Evolutionary conservation across 257 asterid species (phyloP), one percentile per base, ranked within the genome.

Genomic region (Solanum clarkiae): DNA sequence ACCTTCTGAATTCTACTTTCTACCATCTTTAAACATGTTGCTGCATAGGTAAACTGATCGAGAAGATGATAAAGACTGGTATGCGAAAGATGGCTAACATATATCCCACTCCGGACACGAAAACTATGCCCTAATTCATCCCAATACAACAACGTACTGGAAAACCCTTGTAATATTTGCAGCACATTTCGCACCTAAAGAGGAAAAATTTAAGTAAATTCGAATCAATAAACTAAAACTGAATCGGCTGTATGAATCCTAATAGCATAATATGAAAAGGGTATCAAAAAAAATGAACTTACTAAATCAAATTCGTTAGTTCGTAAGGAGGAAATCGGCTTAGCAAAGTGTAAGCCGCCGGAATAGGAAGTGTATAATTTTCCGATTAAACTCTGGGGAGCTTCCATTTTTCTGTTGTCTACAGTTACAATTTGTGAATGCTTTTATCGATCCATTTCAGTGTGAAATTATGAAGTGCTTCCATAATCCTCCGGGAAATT

Each of bases 91-190:
- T 97, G 98, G 71, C 92, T 84, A 63, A 94, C 95, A 85, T 89
- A 92, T 81, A 94, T 91, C 90, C 98, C 98, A 18, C 79, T 89
- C 85, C 89, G 91, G 84, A 90, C 87, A 80, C 86, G 88, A 89
- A 93, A 97, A 47, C 88, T 32, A 56, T 88, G 90, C 44, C 85
- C 89, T 8, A 53, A 74, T n/a, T 83, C 88, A 55, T 97, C 94
- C 99, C 99, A 97, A 86, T 85, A 86, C 84, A 94, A 93, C 63
- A 94, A 70, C 40, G 90, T 88, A 87, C 95, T 91, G 44, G 98
- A 89, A 22, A 92, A 88, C 79, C 99, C 99, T 88, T 97, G 99
- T 80, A 93, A 83, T 90, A 93, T 93, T 89, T 94, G 99, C 95
- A 97, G 87, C 88, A 93, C 92, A 82, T 96, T 97, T 84, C 91